Evolutionary conservation across 2,329 filamentous ascomycete genomes (phyloP).

Genomic region (Orbilia oligospora): DNA sequence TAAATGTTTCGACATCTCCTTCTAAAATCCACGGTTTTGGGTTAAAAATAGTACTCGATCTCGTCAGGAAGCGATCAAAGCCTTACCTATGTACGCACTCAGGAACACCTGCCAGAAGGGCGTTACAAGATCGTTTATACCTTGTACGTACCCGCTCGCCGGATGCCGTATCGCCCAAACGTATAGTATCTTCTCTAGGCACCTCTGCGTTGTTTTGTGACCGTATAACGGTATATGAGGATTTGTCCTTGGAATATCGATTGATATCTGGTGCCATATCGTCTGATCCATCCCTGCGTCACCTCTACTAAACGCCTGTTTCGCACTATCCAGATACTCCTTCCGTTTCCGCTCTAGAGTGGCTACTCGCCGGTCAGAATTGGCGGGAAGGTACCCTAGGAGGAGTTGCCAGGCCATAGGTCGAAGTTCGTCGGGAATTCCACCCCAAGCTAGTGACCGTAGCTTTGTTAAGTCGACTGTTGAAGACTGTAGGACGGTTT

Average conservation of each 20-base stretch:
- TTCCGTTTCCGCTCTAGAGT: slow-evolving; percentile 94
- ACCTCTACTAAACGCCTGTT: slow-evolving; percentile 77
- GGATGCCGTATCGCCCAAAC: slow-evolving; percentile 98
- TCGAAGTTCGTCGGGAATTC: slow-evolving; percentile 92
- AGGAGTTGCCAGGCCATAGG: slow-evolving; percentile 99
- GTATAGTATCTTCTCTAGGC: slow-evolving; percentile 93
- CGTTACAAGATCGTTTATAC: slow-evolving; percentile 97
- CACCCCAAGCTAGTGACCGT: slow-evolving; percentile 90
- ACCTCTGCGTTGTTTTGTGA: slow-evolving; percentile 95
- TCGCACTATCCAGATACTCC: slow-evolving; percentile 94
- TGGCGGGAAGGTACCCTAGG: slow-evolving; percentile 95
- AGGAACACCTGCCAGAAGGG: slow-evolving; percentile 99
- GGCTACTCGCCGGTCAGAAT: slow-evolving; percentile 89
- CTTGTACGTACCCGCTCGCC: slow-evolving; percentile 96
- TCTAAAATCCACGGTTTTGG: slow-evolving; percentile 47
- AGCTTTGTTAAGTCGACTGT: slow-evolving; percentile 88
- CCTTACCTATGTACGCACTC: slow-evolving; percentile 76
- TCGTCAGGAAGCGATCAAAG: background rate
- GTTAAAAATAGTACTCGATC: slow-evolving; percentile 11
- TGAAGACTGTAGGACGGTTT: slow-evolving; percentile 91
- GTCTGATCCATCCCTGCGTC: slow-evolving; percentile 90
- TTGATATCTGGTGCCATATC: slow-evolving; percentile 99
- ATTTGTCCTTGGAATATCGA: slow-evolving; percentile 95
- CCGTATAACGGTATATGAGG: slow-evolving; percentile 95
- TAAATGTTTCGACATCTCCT: slow-evolving; percentile 72